phyloP scores from a whole-genome alignment of 1,284 basidiomycete species.

The Marasmius sp. region DNA sequence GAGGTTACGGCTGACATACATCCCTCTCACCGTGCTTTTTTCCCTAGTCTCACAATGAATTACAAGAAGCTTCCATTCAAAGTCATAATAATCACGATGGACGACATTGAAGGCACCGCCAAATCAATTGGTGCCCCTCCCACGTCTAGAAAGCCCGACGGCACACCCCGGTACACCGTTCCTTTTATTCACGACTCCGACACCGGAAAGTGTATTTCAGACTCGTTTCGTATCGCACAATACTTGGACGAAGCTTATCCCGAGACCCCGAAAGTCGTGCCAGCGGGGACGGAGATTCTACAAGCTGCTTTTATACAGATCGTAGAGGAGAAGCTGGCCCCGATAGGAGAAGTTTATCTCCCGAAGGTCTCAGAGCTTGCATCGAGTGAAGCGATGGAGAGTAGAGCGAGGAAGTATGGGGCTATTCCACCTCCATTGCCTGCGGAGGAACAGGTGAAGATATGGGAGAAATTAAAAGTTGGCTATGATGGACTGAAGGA shows the following conservation, averaged over 20 bases:
- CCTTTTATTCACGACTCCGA: slow-evolving; percentile 17
- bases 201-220: slow-evolving; percentile 2
- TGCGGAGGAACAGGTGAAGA: neutral
- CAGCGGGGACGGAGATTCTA: neutral
- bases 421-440: neutral
- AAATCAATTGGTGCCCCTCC: slow-evolving; percentile 3
- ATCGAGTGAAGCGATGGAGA: slow-evolving; percentile 22
- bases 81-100: neutral
- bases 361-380: slow-evolving; percentile 17
- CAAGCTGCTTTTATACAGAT: neutral
- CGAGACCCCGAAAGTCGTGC: neutral
- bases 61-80: slow-evolving; percentile 4
- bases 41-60: neutral
- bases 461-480: neutral
- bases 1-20: neutral
- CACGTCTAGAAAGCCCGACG: slow-evolving; percentile 2
- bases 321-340: neutral
- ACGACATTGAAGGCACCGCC: neutral
- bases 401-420: slow-evolving; percentile 28
- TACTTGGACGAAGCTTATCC: slow-evolving; percentile 14
- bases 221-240: slow-evolving; percentile 16
- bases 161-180: slow-evolving; percentile 10
- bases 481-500: slow-evolving; percentile 5
- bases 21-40: neutral
- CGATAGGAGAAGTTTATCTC: neutral